Evolutionary conservation across 208 protist genomes (phyloP).

Genomic region (Acanthamoeba lenticulata): DNA sequence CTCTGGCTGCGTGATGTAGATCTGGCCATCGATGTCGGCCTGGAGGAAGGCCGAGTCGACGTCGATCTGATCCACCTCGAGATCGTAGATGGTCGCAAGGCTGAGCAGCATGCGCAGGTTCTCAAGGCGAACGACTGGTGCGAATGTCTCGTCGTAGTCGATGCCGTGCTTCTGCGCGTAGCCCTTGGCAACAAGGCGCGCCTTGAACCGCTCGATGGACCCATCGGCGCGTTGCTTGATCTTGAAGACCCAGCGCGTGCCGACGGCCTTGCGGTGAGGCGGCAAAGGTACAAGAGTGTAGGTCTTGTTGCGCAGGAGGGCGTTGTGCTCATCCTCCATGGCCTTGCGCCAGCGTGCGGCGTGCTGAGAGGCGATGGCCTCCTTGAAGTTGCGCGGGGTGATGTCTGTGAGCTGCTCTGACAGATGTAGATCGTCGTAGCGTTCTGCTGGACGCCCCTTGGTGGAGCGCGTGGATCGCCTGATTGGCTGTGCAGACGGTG

Average conservation of each 20-base stretch:
- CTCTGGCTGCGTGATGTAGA: neutral
- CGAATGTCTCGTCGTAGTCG: slow-evolving; percentile 45
- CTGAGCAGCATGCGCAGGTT: neutral
- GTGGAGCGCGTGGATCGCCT: neutral
- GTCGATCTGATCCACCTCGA: neutral
- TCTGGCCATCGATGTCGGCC: neutral
- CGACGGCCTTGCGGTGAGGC: neutral
- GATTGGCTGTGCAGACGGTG: too few species aligned
- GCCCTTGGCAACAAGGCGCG: slow-evolving; percentile 16
- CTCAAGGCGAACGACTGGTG: neutral
- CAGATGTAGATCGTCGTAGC: neutral
- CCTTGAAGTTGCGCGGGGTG: neutral
- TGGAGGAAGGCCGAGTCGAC: slow-evolving; percentile 50
- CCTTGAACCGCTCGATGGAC: neutral
- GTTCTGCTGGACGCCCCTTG: neutral
- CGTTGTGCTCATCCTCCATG: neutral
- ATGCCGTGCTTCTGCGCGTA: neutral
- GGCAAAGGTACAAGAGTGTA: slow-evolving; percentile 12
- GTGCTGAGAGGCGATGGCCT: neutral
- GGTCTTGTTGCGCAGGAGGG: neutral
- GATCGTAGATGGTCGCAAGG: neutral
- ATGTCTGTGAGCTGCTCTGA: neutral
- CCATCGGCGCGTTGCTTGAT: neutral
- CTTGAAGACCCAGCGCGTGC: neutral
- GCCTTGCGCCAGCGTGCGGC: neutral